Percentiles rank a stretch among this genome's conserved stretches.
phyloP scores from a whole-genome alignment of 1,284 basidiomycete genomes.

The Trichosporon sp. region DNA sequence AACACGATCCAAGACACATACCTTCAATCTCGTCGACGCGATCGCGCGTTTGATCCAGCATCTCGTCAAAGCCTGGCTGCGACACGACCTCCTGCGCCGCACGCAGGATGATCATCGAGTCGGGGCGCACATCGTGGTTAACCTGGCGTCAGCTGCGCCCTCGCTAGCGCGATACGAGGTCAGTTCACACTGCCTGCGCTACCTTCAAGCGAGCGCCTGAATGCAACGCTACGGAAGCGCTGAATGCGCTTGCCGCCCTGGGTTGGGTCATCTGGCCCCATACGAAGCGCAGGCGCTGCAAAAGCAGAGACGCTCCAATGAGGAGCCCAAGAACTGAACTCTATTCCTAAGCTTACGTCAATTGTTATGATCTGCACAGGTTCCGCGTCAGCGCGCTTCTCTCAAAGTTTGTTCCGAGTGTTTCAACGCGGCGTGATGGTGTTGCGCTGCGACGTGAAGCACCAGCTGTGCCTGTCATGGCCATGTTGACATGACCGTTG shows the following conservation, averaged over 20 bases:
- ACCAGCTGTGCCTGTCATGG: not conserved
- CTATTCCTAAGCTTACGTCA: constrained; percentile 61
- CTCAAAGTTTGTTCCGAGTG: constrained; percentile 29
- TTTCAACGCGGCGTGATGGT: constrained; percentile 35
- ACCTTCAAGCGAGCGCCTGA: not conserved
- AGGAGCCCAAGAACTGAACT: constrained; percentile 4
- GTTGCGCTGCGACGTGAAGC: constrained; percentile 24
- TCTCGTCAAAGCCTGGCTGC: constrained; percentile 71
- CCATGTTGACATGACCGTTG: not conserved
- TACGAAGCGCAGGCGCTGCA: too few relatives aligned
- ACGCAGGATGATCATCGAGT: constrained; percentile 72
- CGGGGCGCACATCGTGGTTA: constrained; percentile 74
- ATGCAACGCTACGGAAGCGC: not conserved
- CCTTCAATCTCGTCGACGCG: constrained; percentile 66
- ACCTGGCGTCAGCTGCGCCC: constrained; percentile 53
- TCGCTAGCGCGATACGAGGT: not conserved
- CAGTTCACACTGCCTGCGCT: not conserved
- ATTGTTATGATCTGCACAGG: constrained; percentile 69
- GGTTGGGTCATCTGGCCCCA: too few relatives aligned
- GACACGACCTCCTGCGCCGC: constrained; percentile 70
- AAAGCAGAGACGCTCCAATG: not conserved
- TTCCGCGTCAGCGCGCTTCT: not conserved
- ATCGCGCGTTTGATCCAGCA: constrained; percentile 69
- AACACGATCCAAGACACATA: constrained; percentile 28
- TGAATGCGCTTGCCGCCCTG: too few relatives aligned